Evolutionary conservation across 495 filamentous ascomycete genomes (phyloP).

Genomic region (Tirmania nivea): DNA sequence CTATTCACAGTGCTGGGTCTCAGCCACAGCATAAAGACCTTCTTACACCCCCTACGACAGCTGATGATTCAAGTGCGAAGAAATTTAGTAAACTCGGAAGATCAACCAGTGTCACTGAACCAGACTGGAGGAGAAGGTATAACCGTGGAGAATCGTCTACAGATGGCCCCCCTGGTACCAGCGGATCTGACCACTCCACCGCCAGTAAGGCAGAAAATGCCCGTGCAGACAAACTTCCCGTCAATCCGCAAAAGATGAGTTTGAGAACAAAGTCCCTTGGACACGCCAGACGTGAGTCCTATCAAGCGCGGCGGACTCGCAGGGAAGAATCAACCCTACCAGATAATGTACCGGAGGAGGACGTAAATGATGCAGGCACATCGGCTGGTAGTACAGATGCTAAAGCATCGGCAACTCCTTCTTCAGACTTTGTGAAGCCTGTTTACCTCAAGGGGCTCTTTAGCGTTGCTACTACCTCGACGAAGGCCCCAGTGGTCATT

Average conservation of each 20-base stretch:
- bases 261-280: conserved; percentile 63
- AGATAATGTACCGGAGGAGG: conserved; percentile 12
- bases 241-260: conserved; percentile 32
- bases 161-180: conserved; percentile 39
- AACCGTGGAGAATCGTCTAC: conserved; percentile 30
- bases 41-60: conserved; percentile 43
- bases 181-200: conserved; percentile 52
- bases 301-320: conserved; percentile 43
- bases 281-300: conserved; percentile 64
- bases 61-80: conserved; percentile 33
- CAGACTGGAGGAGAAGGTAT: conserved; percentile 48
- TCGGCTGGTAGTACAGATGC: conserved; percentile 17
- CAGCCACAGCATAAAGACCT: conserved; percentile 52
- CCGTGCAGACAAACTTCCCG: conserved; percentile 22
- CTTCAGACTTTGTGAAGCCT: conserved; percentile 41
- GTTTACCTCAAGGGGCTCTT: conserved; percentile 96
- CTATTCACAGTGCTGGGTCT: conserved; percentile 6
- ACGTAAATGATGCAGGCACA: conserved; percentile 9
- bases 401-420: conserved; percentile 9
- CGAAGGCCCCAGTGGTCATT: conserved; percentile 64
- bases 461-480: conserved; percentile 90
- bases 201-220: conserved; percentile 24
- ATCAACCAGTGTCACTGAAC: conserved; percentile 71
- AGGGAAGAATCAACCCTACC: conserved; percentile 39
- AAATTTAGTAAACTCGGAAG: conserved; percentile 45